Evolutionary conservation across 2,329 filamentous ascomycete species (phyloP).

Genomic region (Mycosphaerelloides madeirae): DNA sequence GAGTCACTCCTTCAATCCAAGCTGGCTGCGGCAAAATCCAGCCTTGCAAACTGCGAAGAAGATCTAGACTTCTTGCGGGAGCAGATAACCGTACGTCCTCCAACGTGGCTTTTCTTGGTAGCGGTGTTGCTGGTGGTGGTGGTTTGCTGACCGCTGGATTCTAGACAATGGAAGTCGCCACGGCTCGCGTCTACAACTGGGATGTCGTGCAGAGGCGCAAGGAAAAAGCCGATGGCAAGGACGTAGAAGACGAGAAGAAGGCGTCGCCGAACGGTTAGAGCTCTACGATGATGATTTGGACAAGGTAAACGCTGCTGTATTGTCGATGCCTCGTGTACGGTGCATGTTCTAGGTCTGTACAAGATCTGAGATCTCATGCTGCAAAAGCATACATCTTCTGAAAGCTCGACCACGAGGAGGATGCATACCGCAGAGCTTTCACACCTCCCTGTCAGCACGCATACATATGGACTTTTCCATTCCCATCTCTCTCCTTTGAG

Average conservation of each 20-base stretch:
- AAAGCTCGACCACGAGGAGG: too few species aligned
- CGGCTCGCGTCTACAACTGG: slow-evolving; percentile 98
- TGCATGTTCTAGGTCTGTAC: too few species aligned
- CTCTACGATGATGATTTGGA: too few species aligned
- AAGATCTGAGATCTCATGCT: too few species aligned
- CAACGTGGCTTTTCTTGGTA: too few species aligned
- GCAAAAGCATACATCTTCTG: too few species aligned
- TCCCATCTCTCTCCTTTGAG: too few species aligned
- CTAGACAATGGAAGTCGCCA: slow-evolving; percentile 94
- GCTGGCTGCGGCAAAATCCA: slow-evolving; percentile 71
- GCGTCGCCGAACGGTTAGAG: slow-evolving; percentile 5
- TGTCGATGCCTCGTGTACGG: too few species aligned
- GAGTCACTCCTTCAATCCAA: slow-evolving; percentile 73
- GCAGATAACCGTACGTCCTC: slow-evolving; percentile 76
- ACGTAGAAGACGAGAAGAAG: slow-evolving; percentile 10
- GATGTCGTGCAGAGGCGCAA: slow-evolving; percentile 94
- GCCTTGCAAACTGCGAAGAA: slow-evolving; percentile 84
- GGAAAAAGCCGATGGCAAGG: slow-evolving; percentile 61
- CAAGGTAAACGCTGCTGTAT: too few species aligned
- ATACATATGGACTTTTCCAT: too few species aligned
- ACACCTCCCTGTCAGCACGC: too few species aligned
- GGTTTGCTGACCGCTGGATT: slow-evolving; percentile 17
- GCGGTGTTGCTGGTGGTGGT: neutral
- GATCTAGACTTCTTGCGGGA: slow-evolving; percentile 92
- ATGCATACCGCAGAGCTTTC: too few species aligned